Base-by-base conservation (phyloP, 73 alveolate genomes). In the Effrenium voratum region DNA sequence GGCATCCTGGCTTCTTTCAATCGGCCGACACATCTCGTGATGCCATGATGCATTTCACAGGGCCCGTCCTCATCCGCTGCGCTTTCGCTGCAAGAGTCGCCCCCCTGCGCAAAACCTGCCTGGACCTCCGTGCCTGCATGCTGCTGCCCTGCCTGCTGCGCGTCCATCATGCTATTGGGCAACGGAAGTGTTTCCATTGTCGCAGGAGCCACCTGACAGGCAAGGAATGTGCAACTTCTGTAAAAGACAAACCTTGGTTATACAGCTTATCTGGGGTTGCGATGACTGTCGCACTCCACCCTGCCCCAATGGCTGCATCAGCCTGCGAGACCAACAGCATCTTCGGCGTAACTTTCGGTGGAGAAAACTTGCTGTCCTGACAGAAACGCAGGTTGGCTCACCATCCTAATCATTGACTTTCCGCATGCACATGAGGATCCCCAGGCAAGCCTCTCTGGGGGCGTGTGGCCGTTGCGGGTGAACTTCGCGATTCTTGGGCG, bases 291-390 rank as follows among this genome's bases (percentile, higher is more conserved):
- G 41, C 79, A 66, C 34, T 66, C 40, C 41, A 5, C 22, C 12
- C 68, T 22, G 22, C 12, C 68, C 12, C 68, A 55, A 55, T 22
- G 22, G 30, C 68, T 55, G 38, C 40, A 34, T 76, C 63, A 13
- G 50, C 85, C 95, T 60, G 84, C 46, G 95, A 41, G 38, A 66
- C 84, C 50, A 63, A 13, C 32, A 87, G 85, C 47, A 63, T 41
- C 85, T 87, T 87, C 36, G 95, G 95, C 72, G 95, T 87, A 8
- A 85, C 95, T 30, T 87, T 52, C 30, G 95, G 95, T 6, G 95
- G 85, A 30, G 68, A 63, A 13, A 87, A n/a, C 22, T 52, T 5
- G 66, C 41, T 70, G 3, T 79, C 90, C 90, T 79, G n/a, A 15
- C 8, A 41, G 47, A n/a, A 66, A 66, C 15, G 43, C 15, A 28